A percentile compares a stretch with the other conserved stretches of the same genome.
Evolutionary conservation across 805 yeast species (phyloP).

Genomic region (Diddensiella transvaalensis): DNA sequence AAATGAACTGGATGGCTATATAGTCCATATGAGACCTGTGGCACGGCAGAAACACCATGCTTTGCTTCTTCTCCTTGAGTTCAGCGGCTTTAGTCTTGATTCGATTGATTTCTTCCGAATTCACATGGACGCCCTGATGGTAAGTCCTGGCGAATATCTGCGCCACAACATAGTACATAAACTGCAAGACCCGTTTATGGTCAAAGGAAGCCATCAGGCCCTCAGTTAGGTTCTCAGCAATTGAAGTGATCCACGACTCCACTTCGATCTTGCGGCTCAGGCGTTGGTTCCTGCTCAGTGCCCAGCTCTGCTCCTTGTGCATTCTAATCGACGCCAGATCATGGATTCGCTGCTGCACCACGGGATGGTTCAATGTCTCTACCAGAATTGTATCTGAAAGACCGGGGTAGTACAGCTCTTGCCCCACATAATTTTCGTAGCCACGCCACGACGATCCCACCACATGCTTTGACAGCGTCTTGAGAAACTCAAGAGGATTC

Average conservation of each 20-base stretch:
- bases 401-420: constrained; percentile 32
- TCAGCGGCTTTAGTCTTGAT: constrained; percentile 34
- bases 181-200: constrained; percentile 28
- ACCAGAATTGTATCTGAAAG: constrained; percentile 29
- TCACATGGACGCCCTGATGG: constrained; percentile 41
- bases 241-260: constrained; percentile 30
- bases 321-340: constrained; percentile 32
- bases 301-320: constrained; percentile 28
- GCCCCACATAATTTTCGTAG: constrained; percentile 37
- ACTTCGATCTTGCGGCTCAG: constrained; percentile 27
- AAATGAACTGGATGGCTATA: constrained; percentile 51
- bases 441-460: constrained; percentile 37
- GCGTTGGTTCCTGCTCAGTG: constrained; percentile 24
- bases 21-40: constrained; percentile 63
- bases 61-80: constrained; percentile 34
- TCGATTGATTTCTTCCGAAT: constrained; percentile 33
- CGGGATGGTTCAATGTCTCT: constrained; percentile 31
- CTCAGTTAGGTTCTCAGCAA: constrained; percentile 30
- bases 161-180: constrained; percentile 36
- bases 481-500: constrained; percentile 33
- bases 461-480: constrained; percentile 30
- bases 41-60: constrained; percentile 50
- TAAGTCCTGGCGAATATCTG: constrained; percentile 39
- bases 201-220: constrained; percentile 36
- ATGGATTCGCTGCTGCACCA: constrained; percentile 30